phyloP scores from a whole-genome alignment of 83 land plant genomes.

The Diphasiastrum complanatum region DNA sequence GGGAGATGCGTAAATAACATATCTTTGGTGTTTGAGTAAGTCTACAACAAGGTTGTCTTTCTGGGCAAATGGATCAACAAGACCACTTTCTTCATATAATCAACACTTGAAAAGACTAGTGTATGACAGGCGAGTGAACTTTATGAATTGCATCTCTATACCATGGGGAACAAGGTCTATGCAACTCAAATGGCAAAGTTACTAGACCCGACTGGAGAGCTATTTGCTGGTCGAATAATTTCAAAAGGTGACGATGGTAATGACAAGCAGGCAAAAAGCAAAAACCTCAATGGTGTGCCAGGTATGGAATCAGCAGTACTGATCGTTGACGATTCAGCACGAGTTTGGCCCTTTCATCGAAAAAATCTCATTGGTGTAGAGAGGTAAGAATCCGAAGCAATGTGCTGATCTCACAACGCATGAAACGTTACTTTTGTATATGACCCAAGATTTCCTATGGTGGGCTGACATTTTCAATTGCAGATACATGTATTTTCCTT shows the following conservation, averaged over 20 bases:
- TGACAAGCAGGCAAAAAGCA: not conserved
- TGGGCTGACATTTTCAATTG: constrained; percentile 3
- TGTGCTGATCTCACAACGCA: not conserved
- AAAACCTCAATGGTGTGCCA: constrained; percentile 8
- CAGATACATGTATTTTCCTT: constrained; percentile 16
- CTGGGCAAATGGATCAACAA: no score
- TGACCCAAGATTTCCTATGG: not conserved
- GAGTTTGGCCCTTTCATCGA: constrained; percentile 7
- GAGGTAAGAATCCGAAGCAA: not conserved
- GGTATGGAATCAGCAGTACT: constrained; percentile 12
- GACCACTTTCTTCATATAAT: no score
- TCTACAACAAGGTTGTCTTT: not conserved
- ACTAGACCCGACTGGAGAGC: constrained; percentile 8
- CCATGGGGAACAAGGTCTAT: constrained; percentile 10
- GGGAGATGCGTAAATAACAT: no score
- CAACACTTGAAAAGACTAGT: no score
- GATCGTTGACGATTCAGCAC: constrained; percentile 12
- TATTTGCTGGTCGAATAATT: constrained; percentile 12
- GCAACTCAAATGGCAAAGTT: constrained; percentile 15
- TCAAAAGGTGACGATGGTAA: constrained; percentile 10
- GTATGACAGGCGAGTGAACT: constrained; percentile 11
- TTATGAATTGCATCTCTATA: constrained; percentile 6
- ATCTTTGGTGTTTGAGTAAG: no score
- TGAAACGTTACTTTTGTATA: not conserved
- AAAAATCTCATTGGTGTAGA: constrained; percentile 5